phyloP scores from a whole-genome alignment of 1,139 yeast species.

The Candida tetrigidarum region DNA sequence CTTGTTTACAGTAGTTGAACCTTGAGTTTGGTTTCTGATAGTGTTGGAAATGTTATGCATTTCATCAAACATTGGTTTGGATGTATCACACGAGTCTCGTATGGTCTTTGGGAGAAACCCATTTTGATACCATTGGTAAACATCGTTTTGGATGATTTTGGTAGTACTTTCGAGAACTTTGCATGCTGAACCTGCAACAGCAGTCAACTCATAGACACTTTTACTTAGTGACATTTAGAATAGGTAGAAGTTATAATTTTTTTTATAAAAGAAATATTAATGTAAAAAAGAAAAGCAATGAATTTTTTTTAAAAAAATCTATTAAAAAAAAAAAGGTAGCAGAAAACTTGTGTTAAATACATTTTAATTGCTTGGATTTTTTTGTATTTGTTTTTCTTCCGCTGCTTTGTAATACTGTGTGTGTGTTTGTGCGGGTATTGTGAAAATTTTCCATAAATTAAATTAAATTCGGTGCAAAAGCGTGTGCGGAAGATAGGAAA shows the following conservation, averaged over 20 bases:
- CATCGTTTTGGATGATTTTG: slow-evolving; percentile 26
- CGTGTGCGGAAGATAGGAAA: background rate
- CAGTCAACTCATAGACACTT: slow-evolving; percentile 29
- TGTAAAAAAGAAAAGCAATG: background rate
- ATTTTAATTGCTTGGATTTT: background rate
- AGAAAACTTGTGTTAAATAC: background rate
- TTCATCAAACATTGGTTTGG: slow-evolving; percentile 30
- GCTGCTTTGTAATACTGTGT: no score
- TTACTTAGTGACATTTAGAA: slow-evolving; percentile 17
- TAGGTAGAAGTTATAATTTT: background rate
- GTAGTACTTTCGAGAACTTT: slow-evolving; percentile 29
- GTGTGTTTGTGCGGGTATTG: background rate
- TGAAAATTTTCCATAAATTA: background rate
- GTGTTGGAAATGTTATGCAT: slow-evolving; percentile 27
- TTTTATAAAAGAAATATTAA: background rate
- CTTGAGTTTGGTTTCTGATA: slow-evolving; percentile 19
- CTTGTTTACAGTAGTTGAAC: background rate
- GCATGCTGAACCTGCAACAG: slow-evolving; percentile 30
- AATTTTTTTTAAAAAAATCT: no score
- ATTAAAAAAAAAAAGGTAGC: background rate
- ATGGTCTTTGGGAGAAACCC: slow-evolving; percentile 24
- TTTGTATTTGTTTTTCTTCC: background rate
- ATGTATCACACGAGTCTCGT: slow-evolving; percentile 25
- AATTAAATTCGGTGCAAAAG: background rate
- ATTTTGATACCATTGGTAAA: slow-evolving; percentile 21